phyloP scores from a whole-genome alignment of 306 rosid genomes.

The Clitoria ternatea region DNA sequence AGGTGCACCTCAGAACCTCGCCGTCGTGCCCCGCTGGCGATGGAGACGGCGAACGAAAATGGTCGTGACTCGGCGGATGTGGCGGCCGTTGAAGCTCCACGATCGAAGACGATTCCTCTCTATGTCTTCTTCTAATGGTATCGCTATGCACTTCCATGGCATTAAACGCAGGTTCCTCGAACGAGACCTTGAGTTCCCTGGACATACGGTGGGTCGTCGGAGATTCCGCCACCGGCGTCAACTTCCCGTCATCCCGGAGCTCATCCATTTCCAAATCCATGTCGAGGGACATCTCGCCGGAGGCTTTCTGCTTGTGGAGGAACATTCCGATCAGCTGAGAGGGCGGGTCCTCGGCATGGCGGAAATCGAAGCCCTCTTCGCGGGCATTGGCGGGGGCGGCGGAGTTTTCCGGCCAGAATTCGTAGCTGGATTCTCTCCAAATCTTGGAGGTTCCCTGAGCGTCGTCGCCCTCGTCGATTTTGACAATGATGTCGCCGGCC shows the following conservation, averaged over 20 bases:
- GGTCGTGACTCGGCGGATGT: conserved; percentile 20
- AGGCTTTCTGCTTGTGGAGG: conserved; percentile 64
- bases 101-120: conserved; percentile 30
- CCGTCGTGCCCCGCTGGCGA: conserved; percentile 2
- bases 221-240: conserved; percentile 57
- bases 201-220: conserved; percentile 31
- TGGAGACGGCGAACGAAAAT: conserved; percentile 18
- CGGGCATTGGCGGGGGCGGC: not conserved
- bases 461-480: conserved; percentile 44
- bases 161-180: conserved; percentile 38
- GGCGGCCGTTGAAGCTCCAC: conserved; percentile 37
- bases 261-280: conserved; percentile 98
- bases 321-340: conserved; percentile 69
- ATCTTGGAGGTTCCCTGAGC: not conserved
- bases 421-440: conserved; percentile 61
- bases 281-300: conserved; percentile 68
- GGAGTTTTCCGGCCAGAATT: conserved; percentile 39
- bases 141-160: conserved; percentile 25
- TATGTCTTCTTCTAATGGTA: conserved; percentile 40
- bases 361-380: conserved; percentile 44
- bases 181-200: conserved; percentile 58
- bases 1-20: conserved; percentile 71
- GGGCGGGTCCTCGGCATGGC: conserved; percentile 59
- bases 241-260: conserved; percentile 35
- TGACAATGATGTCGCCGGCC: conserved; percentile 41